Percentiles rank a stretch among this genome's conserved stretches.
Conservation (phyloP, 768 basidiomycete genomes). For the Sutorius australiensis region DNA sequence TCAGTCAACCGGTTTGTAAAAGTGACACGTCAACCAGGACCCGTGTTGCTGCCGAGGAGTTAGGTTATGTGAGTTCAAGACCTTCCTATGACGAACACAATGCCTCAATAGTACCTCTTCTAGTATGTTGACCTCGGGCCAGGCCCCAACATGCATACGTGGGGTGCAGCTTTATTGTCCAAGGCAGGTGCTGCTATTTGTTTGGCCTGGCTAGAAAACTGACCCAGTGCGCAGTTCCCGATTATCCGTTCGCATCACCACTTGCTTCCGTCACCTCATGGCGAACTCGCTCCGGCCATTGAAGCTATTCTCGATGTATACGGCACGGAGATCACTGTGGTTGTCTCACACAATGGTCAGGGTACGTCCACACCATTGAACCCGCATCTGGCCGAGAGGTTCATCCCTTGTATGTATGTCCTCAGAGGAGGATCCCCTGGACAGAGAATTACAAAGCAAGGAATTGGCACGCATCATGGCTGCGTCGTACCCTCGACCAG, state of each 20-base stretch:
- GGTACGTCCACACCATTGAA: constrained; percentile 40
- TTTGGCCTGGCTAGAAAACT: not conserved
- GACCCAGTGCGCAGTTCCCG: constrained; percentile 57
- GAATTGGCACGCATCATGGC: constrained; percentile 81
- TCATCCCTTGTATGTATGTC: not conserved
- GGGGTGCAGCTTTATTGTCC: constrained; percentile 80
- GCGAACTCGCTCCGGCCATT: constrained; percentile 87
- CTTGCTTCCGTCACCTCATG: constrained; percentile 78
- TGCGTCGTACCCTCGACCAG: constrained; percentile 61
- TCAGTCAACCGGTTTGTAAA: not conserved
- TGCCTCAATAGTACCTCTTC: not conserved
- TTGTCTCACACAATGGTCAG: constrained; percentile 93
- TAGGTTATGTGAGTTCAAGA: constrained; percentile 66
- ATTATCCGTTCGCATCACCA: constrained; percentile 86
- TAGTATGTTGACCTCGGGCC: constrained; percentile 89
- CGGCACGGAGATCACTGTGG: constrained; percentile 72
- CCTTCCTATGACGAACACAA: not conserved
- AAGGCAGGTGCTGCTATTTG: constrained; percentile 43
- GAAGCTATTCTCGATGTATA: constrained; percentile 79
- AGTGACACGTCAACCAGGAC: constrained; percentile 45
- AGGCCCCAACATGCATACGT: constrained; percentile 84
- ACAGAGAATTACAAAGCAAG: constrained; percentile 79
- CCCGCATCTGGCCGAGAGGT: not conserved
- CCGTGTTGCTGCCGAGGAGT: constrained; percentile 68
- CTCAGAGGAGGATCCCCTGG: constrained; percentile 83